These are phyloP conservation scores for Penicillium daleae DNA, from an alignment of 495 filamentous ascomycete species.

Conservation along the genomic window DNA sequence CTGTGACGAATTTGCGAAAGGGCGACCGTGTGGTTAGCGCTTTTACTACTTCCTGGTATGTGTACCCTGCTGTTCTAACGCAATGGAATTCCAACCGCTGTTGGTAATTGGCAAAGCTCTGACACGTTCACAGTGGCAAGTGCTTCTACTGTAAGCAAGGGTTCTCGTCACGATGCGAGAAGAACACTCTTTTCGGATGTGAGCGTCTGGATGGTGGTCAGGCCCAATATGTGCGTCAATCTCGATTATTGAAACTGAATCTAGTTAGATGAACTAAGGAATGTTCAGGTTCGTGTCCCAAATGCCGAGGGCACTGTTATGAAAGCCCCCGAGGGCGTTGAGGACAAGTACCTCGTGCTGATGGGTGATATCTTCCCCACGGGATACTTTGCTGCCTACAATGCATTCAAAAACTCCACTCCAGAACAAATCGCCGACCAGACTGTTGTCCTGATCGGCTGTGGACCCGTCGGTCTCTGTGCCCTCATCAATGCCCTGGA, in stretches of 20 bases:
- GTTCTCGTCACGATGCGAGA: constrained; percentile 81
- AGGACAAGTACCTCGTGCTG: constrained; percentile 79
- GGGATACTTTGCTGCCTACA: constrained; percentile 86
- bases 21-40: constrained; percentile 83
- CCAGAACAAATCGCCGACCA: constrained; percentile 65
- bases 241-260: neutral
- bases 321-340: constrained; percentile 73
- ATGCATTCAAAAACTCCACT: constrained; percentile 72
- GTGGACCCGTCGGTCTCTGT: constrained; percentile 87
- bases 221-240: constrained; percentile 70
- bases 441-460: constrained; percentile 82
- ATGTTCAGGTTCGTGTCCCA: constrained; percentile 69
- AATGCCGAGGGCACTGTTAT: constrained; percentile 82
- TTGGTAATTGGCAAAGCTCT: constrained; percentile 7
- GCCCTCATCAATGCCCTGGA: constrained; percentile 83
- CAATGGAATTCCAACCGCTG: neutral
- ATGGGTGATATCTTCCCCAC: constrained; percentile 61
- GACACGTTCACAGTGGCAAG: constrained; percentile 55
- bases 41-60: constrained; percentile 87
- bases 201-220: constrained; percentile 80
- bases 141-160: constrained; percentile 92
- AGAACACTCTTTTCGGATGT: constrained; percentile 75
- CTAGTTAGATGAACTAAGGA: neutral
- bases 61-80: constrained; percentile 28
- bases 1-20: constrained; percentile 67